Conservation (phyloP, 352 stramenopile species). For the Globisporangium spinosum region DNA sequence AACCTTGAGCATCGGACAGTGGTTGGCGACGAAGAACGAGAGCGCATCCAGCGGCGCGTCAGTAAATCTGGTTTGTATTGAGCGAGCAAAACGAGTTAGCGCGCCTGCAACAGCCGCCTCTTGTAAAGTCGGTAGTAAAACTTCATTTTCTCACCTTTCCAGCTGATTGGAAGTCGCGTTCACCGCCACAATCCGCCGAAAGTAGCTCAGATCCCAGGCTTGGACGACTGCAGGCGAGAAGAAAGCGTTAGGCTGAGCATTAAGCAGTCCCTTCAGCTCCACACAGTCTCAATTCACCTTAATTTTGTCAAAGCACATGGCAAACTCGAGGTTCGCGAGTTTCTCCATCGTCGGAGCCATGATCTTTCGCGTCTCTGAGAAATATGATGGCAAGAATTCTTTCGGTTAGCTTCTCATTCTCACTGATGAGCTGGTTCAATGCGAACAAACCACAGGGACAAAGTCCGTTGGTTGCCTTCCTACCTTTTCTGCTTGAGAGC, state of each 20-base stretch:
- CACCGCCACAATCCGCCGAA: constrained; percentile 42
- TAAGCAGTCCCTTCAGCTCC: background rate
- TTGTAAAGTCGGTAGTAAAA: background rate
- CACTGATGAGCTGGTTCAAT: background rate
- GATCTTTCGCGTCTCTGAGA: constrained; percentile 28
- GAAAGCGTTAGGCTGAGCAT: background rate
- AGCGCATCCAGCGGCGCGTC: constrained; percentile 46
- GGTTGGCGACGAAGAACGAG: constrained; percentile 62
- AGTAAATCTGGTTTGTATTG: constrained; percentile 21
- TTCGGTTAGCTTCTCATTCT: background rate
- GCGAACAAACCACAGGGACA: background rate
- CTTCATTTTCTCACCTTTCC: constrained; percentile 27
- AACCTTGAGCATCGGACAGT: constrained; percentile 58
- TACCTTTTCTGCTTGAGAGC: constrained; percentile 51
- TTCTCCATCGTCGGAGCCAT: constrained; percentile 42
- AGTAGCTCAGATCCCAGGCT: constrained; percentile 49
- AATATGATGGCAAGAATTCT: background rate
- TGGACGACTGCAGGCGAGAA: constrained; percentile 21
- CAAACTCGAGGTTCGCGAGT: constrained; percentile 51
- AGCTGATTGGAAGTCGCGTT: constrained; percentile 40
- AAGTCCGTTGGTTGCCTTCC: background rate
- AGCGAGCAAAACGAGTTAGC: background rate
- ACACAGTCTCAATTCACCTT: constrained; percentile 22
- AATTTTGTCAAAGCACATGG: constrained; percentile 47
- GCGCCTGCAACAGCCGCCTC: background rate